phyloP scores from a whole-genome alignment of 345 rosid genomes.

The Rhodamnia argentea region DNA sequence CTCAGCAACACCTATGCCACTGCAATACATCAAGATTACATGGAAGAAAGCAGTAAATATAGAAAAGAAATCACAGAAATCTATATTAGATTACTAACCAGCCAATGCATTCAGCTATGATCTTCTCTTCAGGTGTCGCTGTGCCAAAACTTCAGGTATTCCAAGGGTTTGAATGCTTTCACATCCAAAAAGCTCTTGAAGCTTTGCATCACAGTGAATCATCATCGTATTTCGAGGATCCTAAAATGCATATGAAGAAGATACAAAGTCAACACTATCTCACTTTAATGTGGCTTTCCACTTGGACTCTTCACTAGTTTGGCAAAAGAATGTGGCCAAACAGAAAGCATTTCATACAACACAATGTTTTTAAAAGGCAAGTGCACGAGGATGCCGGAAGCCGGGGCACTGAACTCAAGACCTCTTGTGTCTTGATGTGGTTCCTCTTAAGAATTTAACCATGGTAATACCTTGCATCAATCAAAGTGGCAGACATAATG shows the following conservation, averaged over 20 bases:
- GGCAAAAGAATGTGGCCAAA: background rate
- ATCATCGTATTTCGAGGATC: constrained; percentile 14
- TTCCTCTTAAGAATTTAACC: background rate
- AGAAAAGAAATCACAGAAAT: background rate
- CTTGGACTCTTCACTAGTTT: background rate
- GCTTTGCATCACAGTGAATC: constrained; percentile 18
- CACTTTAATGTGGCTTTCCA: background rate
- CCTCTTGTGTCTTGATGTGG: background rate
- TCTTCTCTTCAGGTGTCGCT: constrained; percentile 10
- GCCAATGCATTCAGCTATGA: background rate
- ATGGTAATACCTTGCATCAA: background rate
- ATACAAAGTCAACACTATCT: background rate
- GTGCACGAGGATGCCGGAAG: background rate
- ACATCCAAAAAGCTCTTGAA: constrained; percentile 23
- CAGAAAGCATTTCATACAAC: background rate
- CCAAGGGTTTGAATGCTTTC: constrained; percentile 16
- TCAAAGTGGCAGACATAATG: background rate
- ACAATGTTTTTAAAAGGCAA: background rate
- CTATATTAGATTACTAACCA: background rate
- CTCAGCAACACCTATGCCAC: background rate
- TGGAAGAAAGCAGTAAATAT: background rate
- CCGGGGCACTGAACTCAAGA: background rate
- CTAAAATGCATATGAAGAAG: background rate
- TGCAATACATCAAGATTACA: background rate
- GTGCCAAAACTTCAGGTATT: constrained; percentile 17